These are phyloP conservation scores for Macaranga tanarius DNA, from an alignment of 441 rosid genomes.

Conservation along the genomic window DNA sequence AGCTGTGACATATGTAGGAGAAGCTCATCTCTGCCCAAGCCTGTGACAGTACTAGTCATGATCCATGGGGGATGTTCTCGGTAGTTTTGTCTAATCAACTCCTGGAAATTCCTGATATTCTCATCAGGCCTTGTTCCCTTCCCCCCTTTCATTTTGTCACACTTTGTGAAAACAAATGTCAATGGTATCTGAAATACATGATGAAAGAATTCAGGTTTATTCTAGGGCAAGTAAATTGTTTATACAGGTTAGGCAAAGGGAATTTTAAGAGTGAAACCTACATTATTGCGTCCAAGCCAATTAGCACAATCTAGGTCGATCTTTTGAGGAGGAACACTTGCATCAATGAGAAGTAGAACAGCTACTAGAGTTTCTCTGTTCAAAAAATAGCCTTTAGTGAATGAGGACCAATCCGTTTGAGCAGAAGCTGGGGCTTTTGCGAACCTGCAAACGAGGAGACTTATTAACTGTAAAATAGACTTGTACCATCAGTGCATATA, in stretches of 20 bases:
- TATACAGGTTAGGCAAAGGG: not conserved
- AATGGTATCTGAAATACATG: slow-evolving; percentile 57
- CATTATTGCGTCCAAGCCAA: slow-evolving; percentile 93
- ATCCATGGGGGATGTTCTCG: slow-evolving; percentile 79
- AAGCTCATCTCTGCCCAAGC: slow-evolving; percentile 87
- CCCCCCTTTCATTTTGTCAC: slow-evolving; percentile 70
- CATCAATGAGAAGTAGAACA: slow-evolving; percentile 79
- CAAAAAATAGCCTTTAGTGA: slow-evolving; percentile 86
- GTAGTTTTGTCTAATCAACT: slow-evolving; percentile 58
- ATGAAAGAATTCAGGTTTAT: not conserved
- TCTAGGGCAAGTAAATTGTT: not conserved
- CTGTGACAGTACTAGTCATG: slow-evolving; percentile 82
- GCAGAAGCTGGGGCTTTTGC: slow-evolving; percentile 84
- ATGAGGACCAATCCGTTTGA: slow-evolving; percentile 79
- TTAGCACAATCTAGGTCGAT: slow-evolving; percentile 87
- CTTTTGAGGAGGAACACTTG: slow-evolving; percentile 91
- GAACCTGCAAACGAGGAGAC: slow-evolving; percentile 43
- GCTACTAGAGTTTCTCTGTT: slow-evolving; percentile 70
- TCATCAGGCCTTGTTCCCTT: slow-evolving; percentile 79
- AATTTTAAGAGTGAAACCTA: slow-evolving; percentile 24
- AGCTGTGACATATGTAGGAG: slow-evolving; percentile 87
- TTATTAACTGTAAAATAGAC: not conserved
- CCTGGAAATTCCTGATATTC: slow-evolving; percentile 67
- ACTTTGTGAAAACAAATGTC: slow-evolving; percentile 83
- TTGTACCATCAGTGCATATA: not conserved